A percentile compares a stretch with the other conserved stretches of the same genome.
Evolutionary conservation across 2,329 filamentous ascomycete genomes (phyloP).

Genomic region (Decorospora gaudefroyi): DNA sequence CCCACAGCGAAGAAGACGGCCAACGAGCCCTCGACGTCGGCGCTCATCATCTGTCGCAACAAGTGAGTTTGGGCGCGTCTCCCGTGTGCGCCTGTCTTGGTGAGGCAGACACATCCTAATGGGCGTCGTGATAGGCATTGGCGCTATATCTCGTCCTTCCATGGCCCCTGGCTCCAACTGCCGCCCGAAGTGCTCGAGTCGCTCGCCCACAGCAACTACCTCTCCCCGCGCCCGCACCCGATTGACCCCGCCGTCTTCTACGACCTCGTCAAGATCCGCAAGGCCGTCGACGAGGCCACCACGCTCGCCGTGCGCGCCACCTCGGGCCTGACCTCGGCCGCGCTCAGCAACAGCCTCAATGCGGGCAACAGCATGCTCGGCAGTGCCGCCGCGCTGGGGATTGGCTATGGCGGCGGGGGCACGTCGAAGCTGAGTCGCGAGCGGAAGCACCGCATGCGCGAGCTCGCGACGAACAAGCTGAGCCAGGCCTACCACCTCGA

Average conservation of each 20-base stretch:
- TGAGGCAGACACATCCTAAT: slow-evolving; percentile 17
- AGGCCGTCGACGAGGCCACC: slow-evolving; percentile 78
- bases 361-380: slow-evolving; percentile 57
- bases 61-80: slow-evolving; percentile 47
- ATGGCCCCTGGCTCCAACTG: slow-evolving; percentile 81
- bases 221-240: slow-evolving; percentile 72
- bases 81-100: slow-evolving; percentile 14
- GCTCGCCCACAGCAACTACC: slow-evolving; percentile 78
- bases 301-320: slow-evolving; percentile 76
- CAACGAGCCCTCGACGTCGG: slow-evolving; percentile 27
- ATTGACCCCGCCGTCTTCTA: slow-evolving; percentile 82
- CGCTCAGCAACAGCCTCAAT: slow-evolving; percentile 61
- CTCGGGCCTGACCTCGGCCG: slow-evolving; percentile 70
- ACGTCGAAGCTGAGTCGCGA: slow-evolving; percentile 71
- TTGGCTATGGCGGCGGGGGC: slow-evolving; percentile 62
- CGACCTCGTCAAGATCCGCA: slow-evolving; percentile 80
- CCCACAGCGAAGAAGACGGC: slow-evolving; percentile 15
- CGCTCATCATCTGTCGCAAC: slow-evolving; percentile 51
- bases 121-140: slow-evolving; percentile 66
- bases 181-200: slow-evolving; percentile 78
- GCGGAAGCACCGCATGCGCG: slow-evolving; percentile 76
- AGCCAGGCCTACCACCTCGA: slow-evolving; percentile 78
- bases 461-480: slow-evolving; percentile 78
- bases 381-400: slow-evolving; percentile 59
- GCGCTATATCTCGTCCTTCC: slow-evolving; percentile 82